Percentiles rank a stretch among this genome's conserved stretches.
These are phyloP conservation scores for Alternaria ventricosa DNA, from an alignment of 2,329 filamentous ascomycete genomes.

Conservation along the genomic window DNA sequence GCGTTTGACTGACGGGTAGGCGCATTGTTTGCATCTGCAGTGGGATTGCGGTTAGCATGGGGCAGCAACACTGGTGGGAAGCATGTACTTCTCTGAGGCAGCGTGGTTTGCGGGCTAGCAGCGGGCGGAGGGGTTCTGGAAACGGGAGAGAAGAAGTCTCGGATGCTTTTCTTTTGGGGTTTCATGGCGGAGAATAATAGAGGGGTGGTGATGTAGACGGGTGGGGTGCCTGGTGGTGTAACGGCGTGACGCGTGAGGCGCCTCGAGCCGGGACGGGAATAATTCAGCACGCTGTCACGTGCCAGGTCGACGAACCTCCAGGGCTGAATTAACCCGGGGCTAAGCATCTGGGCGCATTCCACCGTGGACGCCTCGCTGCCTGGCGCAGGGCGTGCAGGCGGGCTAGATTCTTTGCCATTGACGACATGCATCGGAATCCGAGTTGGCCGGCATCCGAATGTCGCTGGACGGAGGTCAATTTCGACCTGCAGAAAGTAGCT, in stretches of 20 bases:
- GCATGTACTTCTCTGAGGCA: conserved; percentile 31
- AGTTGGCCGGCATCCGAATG: conserved; percentile 22
- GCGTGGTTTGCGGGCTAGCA: conserved; percentile 15
- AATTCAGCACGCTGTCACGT: conserved; percentile 23
- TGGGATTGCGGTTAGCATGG: not conserved
- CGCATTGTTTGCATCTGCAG: conserved; percentile 9
- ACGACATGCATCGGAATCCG: conserved; percentile 27
- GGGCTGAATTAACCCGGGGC: not conserved
- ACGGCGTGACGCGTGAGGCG: not conserved
- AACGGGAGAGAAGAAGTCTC: conserved; percentile 57
- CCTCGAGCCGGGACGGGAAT: not conserved
- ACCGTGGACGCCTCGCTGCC: not conserved
- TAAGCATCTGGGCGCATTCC: not conserved
- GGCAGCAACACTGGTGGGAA: not conserved
- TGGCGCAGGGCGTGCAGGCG: not conserved
- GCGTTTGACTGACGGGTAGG: not conserved
- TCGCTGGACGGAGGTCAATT: not conserved
- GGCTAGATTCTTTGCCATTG: conserved; percentile 6
- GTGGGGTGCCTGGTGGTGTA: conserved; percentile 4
- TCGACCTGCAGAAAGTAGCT: not conserved
- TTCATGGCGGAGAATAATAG: conserved; percentile 13
- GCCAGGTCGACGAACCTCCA: not conserved
- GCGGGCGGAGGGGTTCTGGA: conserved; percentile 26
- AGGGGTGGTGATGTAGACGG: not conserved
- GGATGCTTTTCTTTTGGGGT: conserved; percentile 46